phyloP scores from a whole-genome alignment of 331 rosid genomes.

The Rhamnella rubrinervis region DNA sequence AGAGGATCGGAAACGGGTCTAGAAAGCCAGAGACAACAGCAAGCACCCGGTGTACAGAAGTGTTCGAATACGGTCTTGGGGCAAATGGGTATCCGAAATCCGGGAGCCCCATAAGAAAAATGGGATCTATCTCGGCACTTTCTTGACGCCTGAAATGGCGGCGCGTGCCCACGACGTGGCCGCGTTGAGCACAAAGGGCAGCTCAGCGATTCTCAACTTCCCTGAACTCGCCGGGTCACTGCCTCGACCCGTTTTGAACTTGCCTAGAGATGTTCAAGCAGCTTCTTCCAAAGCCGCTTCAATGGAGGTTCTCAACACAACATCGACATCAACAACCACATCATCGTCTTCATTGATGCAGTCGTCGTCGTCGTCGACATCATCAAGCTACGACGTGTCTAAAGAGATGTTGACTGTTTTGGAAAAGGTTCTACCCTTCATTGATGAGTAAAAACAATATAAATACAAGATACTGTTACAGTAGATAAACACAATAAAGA shows the following conservation, averaged over 20 bases:
- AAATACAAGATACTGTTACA: too few species aligned
- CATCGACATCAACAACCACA: neutral
- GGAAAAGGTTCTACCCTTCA: too few species aligned
- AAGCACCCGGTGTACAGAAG: slow-evolving; percentile 80
- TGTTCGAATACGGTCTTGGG: slow-evolving; percentile 95
- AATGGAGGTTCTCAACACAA: neutral
- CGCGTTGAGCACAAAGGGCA: slow-evolving; percentile 69
- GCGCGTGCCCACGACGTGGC: slow-evolving; percentile 99
- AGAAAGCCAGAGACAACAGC: slow-evolving; percentile 39
- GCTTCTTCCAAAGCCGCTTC: neutral
- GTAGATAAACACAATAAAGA: too few species aligned
- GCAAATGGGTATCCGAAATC: slow-evolving; percentile 99
- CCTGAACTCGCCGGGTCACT: slow-evolving; percentile 62
- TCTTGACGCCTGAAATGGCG: slow-evolving; percentile 92
- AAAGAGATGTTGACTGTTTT: too few species aligned
- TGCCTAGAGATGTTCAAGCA: slow-evolving; percentile 41
- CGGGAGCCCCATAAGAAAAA: slow-evolving; percentile 91
- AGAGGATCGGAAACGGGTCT: slow-evolving; percentile 34
- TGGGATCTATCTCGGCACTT: slow-evolving; percentile 97
- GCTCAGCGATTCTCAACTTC: slow-evolving; percentile 88
- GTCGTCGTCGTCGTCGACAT: slow-evolving; percentile 14
- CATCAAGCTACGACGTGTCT: slow-evolving; percentile 26
- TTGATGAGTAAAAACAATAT: too few species aligned
- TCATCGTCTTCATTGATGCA: slow-evolving; percentile 24
- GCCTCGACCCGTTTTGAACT: slow-evolving; percentile 76